phyloP scores from a whole-genome alignment of 176 grass and related monocot species.

The Zizania latifolia region DNA sequence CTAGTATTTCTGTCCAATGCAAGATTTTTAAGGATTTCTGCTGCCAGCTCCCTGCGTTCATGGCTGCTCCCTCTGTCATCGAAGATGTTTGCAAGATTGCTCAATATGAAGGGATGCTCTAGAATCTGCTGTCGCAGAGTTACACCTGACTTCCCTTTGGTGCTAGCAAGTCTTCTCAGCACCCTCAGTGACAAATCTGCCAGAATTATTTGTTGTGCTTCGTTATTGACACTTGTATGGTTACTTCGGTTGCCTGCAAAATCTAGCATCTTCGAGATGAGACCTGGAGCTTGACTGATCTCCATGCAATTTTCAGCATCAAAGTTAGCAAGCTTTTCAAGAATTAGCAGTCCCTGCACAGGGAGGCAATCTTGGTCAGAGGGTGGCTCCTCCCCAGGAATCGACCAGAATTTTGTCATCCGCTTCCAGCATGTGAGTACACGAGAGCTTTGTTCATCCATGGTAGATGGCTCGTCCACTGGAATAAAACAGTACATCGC shows the following conservation, averaged over 20 bases:
- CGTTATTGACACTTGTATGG: background rate
- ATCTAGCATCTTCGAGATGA: constrained; percentile 7
- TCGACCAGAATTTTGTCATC: background rate
- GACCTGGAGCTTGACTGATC: background rate
- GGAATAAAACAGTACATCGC: no score
- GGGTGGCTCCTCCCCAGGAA: background rate
- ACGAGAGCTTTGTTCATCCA: background rate
- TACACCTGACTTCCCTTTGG: background rate
- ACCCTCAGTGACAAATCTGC: background rate
- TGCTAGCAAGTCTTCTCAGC: background rate
- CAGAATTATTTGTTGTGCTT: background rate
- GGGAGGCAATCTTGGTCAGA: background rate
- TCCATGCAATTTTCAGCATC: background rate
- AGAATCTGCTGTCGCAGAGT: background rate
- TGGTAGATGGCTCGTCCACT: background rate
- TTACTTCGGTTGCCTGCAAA: background rate
- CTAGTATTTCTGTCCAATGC: background rate
- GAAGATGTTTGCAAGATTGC: background rate
- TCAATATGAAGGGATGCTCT: constrained; percentile 1
- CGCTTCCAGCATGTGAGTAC: background rate
- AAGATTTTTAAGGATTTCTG: background rate
- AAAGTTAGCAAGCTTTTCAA: background rate
- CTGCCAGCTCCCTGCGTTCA: background rate
- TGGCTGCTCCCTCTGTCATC: background rate
- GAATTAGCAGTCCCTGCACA: background rate